These are phyloP conservation scores for Coprinopsis cinerea DNA, from an alignment of 768 basidiomycete genomes.

Conservation along the genomic window DNA sequence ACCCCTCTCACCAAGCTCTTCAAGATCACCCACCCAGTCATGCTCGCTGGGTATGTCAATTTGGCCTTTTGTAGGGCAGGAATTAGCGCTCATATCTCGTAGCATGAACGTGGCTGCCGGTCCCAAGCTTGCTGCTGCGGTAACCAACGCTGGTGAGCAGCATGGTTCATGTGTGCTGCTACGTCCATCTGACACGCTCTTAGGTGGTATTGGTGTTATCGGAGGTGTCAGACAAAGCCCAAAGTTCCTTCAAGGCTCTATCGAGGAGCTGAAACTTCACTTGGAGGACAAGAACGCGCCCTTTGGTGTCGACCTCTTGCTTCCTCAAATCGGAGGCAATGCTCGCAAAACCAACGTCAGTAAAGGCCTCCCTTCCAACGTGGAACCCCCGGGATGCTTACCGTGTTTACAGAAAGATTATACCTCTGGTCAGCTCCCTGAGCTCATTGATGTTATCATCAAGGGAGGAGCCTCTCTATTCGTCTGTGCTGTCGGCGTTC, in stretches of 20 bases:
- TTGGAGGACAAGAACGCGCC: conserved; percentile 73
- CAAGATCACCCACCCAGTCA: conserved; percentile 75
- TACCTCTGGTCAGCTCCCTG: conserved; percentile 69
- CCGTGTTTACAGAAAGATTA: conserved; percentile 54
- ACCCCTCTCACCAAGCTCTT: conserved; percentile 76
- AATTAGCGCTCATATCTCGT: conserved; percentile 5
- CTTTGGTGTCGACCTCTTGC: conserved; percentile 77
- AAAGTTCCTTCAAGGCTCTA: conserved; percentile 58
- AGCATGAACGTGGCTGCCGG: conserved; percentile 88
- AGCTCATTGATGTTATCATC: conserved; percentile 76
- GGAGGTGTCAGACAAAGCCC: conserved; percentile 76
- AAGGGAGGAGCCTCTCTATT: conserved; percentile 68
- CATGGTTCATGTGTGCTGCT: neutral
- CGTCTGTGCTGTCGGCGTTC: conserved; percentile 81
- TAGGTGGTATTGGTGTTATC: conserved; percentile 80
- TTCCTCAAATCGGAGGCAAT: conserved; percentile 76
- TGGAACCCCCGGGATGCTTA: too few species aligned
- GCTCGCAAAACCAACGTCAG: conserved; percentile 77
- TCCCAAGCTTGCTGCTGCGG: conserved; percentile 77
- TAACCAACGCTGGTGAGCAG: conserved; percentile 74
- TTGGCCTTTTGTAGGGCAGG: conserved; percentile 7
- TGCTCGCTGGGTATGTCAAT: conserved; percentile 59
- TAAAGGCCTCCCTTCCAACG: conserved; percentile 9
- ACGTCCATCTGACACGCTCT: neutral
- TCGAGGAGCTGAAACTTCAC: conserved; percentile 67